Base-by-base conservation (phyloP, 2,329 filamentous ascomycete genomes). In the Neopestalotiopsis sp. region DNA sequence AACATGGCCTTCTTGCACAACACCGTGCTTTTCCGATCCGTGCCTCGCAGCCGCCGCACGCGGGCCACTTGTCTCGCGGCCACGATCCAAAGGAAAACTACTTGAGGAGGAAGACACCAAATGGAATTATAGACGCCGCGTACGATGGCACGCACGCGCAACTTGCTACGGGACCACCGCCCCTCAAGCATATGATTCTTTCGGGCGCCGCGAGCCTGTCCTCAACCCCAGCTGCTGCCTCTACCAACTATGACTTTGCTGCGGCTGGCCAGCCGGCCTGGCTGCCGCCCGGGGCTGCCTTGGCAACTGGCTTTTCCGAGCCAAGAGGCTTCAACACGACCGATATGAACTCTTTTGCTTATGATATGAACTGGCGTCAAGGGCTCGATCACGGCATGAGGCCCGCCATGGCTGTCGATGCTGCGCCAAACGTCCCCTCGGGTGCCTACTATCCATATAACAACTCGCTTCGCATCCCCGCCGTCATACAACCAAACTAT, bases 41-140 rank as follows among this genome's bases (percentile, higher is more conserved):
- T 49, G 79, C 72, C 65, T 78, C 76, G 14, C 79, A 81, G 58
- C 74, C 78, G 20, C 73, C 75, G 30, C 77, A 75, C 49, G 66
- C 74, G 65, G 69, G 75, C 60, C 75, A 79, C 65, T 75, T 67
- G 75, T 73, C 61, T 73, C 69, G 70, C 70, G 69, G 71, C 66
- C 81, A 83, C 4, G 79, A 81, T 67, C 30, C 13, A 13, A 78
- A 81, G 67, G 94, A 97, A 79, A 91, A 97, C 79, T 92, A 94
- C 74, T 85, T 98, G 68, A 90, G 95, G 72, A 90, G 95, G 73
- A 98, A 98, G 81, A 98, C 95, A 9, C 96, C 95, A 4, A 95
- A 91, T 76, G 96, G 95, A n/a, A 97, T 94, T 49, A 88, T 98
- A 70, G 92, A 95, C 72, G 94, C 93, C 67, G 94, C 94, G 12